phyloP scores from a whole-genome alignment of 179 eudicot species.

The Nepenthes alata region DNA sequence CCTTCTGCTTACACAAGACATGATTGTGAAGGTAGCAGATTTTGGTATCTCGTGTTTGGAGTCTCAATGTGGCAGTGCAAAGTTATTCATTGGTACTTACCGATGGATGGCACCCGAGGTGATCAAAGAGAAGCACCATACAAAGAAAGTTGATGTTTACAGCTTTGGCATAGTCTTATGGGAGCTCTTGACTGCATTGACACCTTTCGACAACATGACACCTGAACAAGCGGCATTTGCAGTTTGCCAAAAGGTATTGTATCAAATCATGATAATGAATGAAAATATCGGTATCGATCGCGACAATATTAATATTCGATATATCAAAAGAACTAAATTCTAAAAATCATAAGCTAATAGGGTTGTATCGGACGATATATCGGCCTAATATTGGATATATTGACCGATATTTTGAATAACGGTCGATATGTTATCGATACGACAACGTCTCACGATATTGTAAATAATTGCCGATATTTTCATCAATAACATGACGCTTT shows the following conservation, averaged over 20 bases:
- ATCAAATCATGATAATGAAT: no score
- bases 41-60: constrained; percentile 96
- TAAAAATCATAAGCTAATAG: no score
- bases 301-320: no score
- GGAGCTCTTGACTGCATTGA: constrained; percentile 89
- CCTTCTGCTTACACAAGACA: constrained; percentile 68
- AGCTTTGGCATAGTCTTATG: constrained; percentile 91
- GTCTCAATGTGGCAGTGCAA: constrained; percentile 76
- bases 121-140: constrained; percentile 77
- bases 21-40: constrained; percentile 95
- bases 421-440: no score
- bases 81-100: constrained; percentile 90
- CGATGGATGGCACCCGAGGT: constrained; percentile 99
- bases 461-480: no score
- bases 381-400: no score
- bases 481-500: no score
- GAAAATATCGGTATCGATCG: no score
- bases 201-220: constrained; percentile 86
- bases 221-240: constrained; percentile 99
- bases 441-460: no score
- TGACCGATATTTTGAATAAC: no score
- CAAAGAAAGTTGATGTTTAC: constrained; percentile 94
- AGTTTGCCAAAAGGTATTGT: constrained; percentile 82
- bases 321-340: no score
- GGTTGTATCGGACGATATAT: no score